These are phyloP conservation scores for Blepharisma japonicum DNA, from an alignment of 73 alveolate species.

Conservation along the genomic window DNA sequence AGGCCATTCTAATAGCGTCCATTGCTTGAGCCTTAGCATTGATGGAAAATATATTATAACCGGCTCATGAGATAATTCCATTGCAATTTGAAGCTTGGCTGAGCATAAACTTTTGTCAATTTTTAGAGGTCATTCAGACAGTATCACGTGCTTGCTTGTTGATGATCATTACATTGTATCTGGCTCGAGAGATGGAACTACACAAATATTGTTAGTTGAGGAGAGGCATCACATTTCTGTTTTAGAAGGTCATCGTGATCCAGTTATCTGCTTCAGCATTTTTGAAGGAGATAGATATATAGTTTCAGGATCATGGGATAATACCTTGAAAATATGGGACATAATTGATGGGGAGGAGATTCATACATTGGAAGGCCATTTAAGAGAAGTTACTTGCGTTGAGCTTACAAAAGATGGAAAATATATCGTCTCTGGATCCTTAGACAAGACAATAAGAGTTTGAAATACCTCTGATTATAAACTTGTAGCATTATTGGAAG, in stretches of 20 bases:
- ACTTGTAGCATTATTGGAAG: background rate
- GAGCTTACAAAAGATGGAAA: background rate
- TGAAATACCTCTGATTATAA: background rate
- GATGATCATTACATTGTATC: background rate
- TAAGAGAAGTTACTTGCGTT: background rate
- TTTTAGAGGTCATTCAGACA: background rate
- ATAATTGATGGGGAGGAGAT: background rate
- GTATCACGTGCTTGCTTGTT: background rate
- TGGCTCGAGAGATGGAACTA: background rate
- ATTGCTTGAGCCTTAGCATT: background rate
- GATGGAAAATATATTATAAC: background rate
- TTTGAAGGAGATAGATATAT: background rate
- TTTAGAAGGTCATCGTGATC: background rate
- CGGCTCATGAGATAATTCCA: background rate
- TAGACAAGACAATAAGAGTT: background rate
- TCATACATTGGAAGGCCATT: background rate
- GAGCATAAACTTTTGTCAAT: background rate
- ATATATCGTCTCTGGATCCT: background rate
- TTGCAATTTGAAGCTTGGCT: background rate
- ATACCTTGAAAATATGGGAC: conserved; percentile 47
- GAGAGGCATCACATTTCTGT: background rate
- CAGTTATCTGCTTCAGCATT: background rate
- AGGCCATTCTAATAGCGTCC: background rate
- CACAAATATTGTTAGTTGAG: background rate
- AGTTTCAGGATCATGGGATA: conserved; percentile 52